phyloP scores from a whole-genome alignment of 139 green algal genomes.

The Tetradesmus obliquus region DNA sequence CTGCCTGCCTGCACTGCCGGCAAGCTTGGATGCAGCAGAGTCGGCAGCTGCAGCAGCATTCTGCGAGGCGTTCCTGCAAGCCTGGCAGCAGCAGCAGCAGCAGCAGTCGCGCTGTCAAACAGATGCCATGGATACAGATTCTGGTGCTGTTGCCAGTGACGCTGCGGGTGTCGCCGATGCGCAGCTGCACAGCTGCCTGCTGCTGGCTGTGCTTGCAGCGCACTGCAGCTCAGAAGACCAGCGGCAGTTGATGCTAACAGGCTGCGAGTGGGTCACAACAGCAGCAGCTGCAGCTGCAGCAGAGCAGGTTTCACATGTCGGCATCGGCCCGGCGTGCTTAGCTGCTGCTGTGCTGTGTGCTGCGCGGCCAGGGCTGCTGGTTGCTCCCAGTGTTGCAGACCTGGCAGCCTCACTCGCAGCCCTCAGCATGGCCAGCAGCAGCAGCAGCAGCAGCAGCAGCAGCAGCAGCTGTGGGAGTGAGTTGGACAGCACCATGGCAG shows the following conservation, averaged over 20 bases:
- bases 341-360: constrained; percentile 27
- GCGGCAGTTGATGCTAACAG: constrained; percentile 14
- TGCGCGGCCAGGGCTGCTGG: constrained; percentile 12
- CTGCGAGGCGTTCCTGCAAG: background rate
- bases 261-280: constrained; percentile 16
- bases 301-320: background rate
- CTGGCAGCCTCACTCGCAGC: background rate
- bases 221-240: constrained; percentile 27
- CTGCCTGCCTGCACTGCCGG: constrained; percentile 21
- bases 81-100: constrained; percentile 44
- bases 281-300: constrained; percentile 27
- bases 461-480: background rate
- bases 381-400: background rate
- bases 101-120: background rate
- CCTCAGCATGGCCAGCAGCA: background rate
- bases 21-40: background rate
- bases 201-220: background rate
- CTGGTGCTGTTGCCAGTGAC: background rate
- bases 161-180: background rate
- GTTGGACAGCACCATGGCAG: background rate
- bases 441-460: background rate
- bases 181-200: constrained; percentile 8
- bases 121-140: background rate
- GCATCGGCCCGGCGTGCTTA: background rate
- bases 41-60: constrained; percentile 27